Conservation (phyloP, 805 yeast species). For the Cyberlindnera mycetangii region DNA sequence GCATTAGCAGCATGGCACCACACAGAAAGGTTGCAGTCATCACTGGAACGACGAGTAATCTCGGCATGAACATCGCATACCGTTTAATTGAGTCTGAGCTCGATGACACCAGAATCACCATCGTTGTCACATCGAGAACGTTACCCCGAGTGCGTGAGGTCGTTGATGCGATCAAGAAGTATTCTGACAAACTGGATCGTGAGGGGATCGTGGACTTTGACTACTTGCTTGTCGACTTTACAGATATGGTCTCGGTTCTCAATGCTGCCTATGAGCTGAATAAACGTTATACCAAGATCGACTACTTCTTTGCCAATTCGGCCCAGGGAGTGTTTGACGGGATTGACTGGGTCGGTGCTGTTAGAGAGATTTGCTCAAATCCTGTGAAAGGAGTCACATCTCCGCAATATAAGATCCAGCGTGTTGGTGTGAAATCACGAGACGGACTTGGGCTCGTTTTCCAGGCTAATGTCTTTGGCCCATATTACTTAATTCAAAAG, state of each 20-base stretch:
- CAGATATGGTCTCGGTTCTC: slow-evolving; percentile 81
- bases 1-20: too few relatives aligned
- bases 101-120: slow-evolving; percentile 54
- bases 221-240: slow-evolving; percentile 84
- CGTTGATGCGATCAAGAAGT: slow-evolving; percentile 53
- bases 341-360: slow-evolving; percentile 81
- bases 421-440: slow-evolving; percentile 65
- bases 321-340: slow-evolving; percentile 88
- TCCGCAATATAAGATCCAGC: slow-evolving; percentile 84
- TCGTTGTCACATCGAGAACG: slow-evolving; percentile 87
- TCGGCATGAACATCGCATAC: slow-evolving; percentile 84
- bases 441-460: slow-evolving; percentile 88
- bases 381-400: slow-evolving; percentile 85
- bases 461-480: slow-evolving; percentile 96
- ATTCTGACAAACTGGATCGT: slow-evolving; percentile 40
- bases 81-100: slow-evolving; percentile 66
- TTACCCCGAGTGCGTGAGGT: slow-evolving; percentile 79
- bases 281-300: slow-evolving; percentile 62
- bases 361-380: slow-evolving; percentile 56
- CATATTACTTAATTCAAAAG: slow-evolving; percentile 77
- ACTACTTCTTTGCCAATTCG: slow-evolving; percentile 82
- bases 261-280: slow-evolving; percentile 69
- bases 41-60: slow-evolving; percentile 54
- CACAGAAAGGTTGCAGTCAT: slow-evolving; percentile 40
- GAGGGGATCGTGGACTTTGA: slow-evolving; percentile 74